Percentiles rank a stretch among this genome's conserved stretches.
phyloP scores from a whole-genome alignment of 257 asterid species.

The Galeopsis tetrahit region DNA sequence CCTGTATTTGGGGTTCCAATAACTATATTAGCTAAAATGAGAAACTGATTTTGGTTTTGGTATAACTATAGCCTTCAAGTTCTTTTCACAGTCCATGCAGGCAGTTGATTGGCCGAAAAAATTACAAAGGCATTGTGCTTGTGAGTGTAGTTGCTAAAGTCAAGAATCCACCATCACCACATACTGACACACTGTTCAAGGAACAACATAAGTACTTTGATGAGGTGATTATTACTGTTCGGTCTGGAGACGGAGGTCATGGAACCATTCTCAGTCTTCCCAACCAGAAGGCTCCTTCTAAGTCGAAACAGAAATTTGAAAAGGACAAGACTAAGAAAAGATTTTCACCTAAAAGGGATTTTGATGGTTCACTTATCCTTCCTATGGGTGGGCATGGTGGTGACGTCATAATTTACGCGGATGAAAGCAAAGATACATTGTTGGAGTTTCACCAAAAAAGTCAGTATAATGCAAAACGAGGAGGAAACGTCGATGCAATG shows the following conservation, averaged over 20 bases:
- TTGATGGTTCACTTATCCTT: conserved; percentile 87
- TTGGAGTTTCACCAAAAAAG: conserved; percentile 76
- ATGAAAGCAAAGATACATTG: conserved; percentile 77
- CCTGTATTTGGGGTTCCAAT: conserved; percentile 6
- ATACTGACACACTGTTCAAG: conserved; percentile 56
- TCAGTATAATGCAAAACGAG: conserved; percentile 80
- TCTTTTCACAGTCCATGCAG: conserved; percentile 33
- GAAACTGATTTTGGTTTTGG: not conserved
- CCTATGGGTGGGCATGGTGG: conserved; percentile 96
- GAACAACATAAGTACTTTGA: conserved; percentile 90
- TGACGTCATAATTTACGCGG: conserved; percentile 79
- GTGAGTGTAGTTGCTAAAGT: conserved; percentile 51
- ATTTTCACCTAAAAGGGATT: conserved; percentile 73
- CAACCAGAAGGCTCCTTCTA: conserved; percentile 51
- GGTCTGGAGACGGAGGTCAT: conserved; percentile 97
- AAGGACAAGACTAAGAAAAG: conserved; percentile 64
- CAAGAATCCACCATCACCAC: conserved; percentile 58
- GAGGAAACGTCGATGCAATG: conserved; percentile 95
- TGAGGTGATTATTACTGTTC: conserved; percentile 78
- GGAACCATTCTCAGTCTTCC: conserved; percentile 78
- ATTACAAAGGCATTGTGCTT: conserved; percentile 33
- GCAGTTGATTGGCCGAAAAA: conserved; percentile 32
- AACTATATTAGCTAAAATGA: not conserved
- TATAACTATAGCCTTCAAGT: conserved; percentile 2
- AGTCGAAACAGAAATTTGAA: conserved; percentile 53